phyloP scores from a whole-genome alignment of 148 eudicot species.

The Tetragonia tetragonoides region DNA sequence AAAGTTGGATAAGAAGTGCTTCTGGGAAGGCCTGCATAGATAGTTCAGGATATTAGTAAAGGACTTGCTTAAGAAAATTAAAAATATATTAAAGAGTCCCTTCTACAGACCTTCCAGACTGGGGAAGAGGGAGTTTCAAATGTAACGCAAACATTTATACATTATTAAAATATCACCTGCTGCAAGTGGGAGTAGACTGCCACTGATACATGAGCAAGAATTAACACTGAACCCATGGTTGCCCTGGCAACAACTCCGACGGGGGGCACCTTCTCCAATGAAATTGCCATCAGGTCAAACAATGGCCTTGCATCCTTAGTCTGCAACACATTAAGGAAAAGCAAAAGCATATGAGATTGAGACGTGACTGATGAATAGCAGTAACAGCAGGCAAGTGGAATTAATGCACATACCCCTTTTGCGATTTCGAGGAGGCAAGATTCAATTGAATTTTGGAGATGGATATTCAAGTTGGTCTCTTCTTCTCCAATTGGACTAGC shows the following conservation, averaged over 20 bases:
- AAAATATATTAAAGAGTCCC: neutral
- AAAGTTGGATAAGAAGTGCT: conserved; percentile 71
- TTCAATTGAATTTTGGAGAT: conserved; percentile 76
- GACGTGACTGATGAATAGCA: neutral
- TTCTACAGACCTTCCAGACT: no score
- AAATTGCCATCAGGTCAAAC: conserved; percentile 75
- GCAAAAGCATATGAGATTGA: neutral
- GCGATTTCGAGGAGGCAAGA: conserved; percentile 82
- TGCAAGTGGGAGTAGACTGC: conserved; percentile 57
- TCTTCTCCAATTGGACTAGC: conserved; percentile 58
- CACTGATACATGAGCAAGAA: conserved; percentile 73
- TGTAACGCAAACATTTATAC: neutral
- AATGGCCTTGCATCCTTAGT: conserved; percentile 62
- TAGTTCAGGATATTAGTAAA: neutral
- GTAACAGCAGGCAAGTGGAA: neutral
- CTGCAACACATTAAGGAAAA: conserved; percentile 29
- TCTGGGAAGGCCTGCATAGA: conserved; percentile 82
- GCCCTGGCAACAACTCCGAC: conserved; percentile 65
- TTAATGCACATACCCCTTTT: conserved; percentile 59
- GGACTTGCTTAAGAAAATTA: neutral
- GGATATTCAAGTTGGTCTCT: conserved; percentile 56
- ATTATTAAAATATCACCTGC: conserved; percentile 48
- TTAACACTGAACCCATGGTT: conserved; percentile 64
- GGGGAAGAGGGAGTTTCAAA: no score
- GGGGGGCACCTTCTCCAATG: conserved; percentile 73